Percentiles rank a stretch among this genome's conserved stretches.
Evolutionary conservation across 2,329 filamentous ascomycete genomes (phyloP).

Genomic region (Tothia fuscella): DNA sequence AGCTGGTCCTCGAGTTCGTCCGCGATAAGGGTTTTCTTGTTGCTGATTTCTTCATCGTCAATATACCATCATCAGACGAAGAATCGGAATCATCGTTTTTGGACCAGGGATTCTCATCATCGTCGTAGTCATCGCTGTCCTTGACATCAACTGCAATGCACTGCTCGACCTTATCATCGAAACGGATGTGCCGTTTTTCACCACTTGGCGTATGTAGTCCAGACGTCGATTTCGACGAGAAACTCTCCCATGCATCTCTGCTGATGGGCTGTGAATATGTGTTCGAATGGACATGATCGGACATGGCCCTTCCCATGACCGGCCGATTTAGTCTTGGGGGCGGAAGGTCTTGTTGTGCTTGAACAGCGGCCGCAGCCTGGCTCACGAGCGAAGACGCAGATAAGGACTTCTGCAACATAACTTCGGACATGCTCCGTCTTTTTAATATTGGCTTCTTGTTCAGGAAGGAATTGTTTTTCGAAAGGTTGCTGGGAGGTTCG

Average conservation of each 20-base stretch:
- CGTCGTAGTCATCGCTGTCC: conserved; percentile 61
- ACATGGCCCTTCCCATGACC: conserved; percentile 49
- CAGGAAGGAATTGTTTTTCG: conserved; percentile 54
- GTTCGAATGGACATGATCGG: conserved; percentile 59
- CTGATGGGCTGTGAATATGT: conserved; percentile 49
- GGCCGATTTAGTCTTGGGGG: conserved; percentile 37
- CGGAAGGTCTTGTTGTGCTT: conserved; percentile 56
- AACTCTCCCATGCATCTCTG: conserved; percentile 48
- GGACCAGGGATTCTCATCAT: conserved; percentile 25
- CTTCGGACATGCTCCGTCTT: conserved; percentile 90
- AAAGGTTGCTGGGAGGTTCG: conserved; percentile 42
- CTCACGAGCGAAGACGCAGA: conserved; percentile 82
- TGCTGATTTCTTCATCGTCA: conserved; percentile 63
- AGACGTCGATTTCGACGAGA: conserved; percentile 58
- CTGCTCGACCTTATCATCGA: conserved; percentile 90
- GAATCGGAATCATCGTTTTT: conserved; percentile 37
- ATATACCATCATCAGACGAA: conserved; percentile 62
- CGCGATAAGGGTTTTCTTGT: conserved; percentile 38
- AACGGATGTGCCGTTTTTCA: conserved; percentile 80
- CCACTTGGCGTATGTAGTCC: conserved; percentile 51
- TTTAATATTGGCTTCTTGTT: conserved; percentile 89
- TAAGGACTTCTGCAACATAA: conserved; percentile 81
- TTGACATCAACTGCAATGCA: conserved; percentile 89
- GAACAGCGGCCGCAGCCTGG: conserved; percentile 75
- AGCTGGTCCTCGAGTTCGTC: conserved; percentile 44